These are phyloP conservation scores for Raphanus hybrid DNA, from an alignment of 441 rosid genomes.

Conservation along the genomic window DNA sequence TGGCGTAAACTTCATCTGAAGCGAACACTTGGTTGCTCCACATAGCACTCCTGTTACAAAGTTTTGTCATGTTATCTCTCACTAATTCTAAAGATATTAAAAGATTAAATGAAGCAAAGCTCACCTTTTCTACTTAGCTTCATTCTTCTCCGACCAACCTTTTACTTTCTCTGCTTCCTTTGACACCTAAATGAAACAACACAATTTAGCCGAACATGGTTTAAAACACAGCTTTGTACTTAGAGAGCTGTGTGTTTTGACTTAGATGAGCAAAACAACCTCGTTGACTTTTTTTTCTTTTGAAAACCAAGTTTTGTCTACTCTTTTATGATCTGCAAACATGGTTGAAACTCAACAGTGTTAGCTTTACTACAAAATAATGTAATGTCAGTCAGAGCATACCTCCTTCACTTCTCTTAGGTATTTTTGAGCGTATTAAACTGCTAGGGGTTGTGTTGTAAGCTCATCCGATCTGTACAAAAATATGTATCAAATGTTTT, in stretches of 20 bases:
- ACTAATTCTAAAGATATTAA: background rate
- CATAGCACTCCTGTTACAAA: constrained; percentile 56
- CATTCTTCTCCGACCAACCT: constrained; percentile 90
- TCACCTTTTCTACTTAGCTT: constrained; percentile 78
- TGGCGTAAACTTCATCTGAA: constrained; percentile 68
- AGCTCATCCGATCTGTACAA: constrained; percentile 73
- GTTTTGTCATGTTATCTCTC: constrained; percentile 13
- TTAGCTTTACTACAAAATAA: background rate
- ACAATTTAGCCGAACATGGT: constrained; percentile 3
- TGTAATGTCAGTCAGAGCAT: background rate
- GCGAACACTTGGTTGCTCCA: constrained; percentile 69
- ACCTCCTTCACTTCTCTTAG: constrained; percentile 76
- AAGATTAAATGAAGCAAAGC: background rate
- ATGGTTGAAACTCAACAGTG: constrained; percentile 21
- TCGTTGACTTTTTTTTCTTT: constrained; percentile 66
- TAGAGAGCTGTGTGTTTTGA: constrained; percentile 3
- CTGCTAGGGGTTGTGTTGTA: constrained; percentile 75
- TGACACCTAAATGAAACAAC: constrained; percentile 51
- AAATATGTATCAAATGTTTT: background rate
- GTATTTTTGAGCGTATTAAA: constrained; percentile 63
- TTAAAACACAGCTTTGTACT: too few species aligned
- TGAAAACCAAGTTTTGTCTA: constrained; percentile 95
- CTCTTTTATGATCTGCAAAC: constrained; percentile 58
- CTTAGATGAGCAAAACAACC: constrained; percentile 48
- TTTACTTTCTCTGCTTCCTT: constrained; percentile 67